A percentile compares a stretch with the other conserved stretches of the same genome.
phyloP scores from a whole-genome alignment of 192 early-diverging fungal species.

The Coemansia sp. region DNA sequence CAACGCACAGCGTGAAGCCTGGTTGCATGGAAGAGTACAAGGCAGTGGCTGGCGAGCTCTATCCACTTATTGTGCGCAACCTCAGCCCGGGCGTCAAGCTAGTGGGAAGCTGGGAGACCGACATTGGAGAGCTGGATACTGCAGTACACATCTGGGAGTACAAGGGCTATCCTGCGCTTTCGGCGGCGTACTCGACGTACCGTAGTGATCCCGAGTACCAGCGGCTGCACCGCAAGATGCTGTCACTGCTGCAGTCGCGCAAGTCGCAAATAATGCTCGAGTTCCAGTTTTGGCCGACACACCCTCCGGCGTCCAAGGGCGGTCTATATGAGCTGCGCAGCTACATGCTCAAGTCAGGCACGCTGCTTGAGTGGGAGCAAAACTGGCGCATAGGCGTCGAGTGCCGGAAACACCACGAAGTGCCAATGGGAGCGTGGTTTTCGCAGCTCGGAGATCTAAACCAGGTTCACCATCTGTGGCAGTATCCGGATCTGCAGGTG shows the following conservation, averaged over 20 bases:
- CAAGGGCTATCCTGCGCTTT: slow-evolving; percentile 80
- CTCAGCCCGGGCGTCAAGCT: slow-evolving; percentile 74
- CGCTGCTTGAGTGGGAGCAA: slow-evolving; percentile 88
- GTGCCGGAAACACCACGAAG: slow-evolving; percentile 80
- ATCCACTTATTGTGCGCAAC: slow-evolving; percentile 72
- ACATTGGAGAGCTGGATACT: slow-evolving; percentile 85
- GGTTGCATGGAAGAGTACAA: slow-evolving; percentile 85
- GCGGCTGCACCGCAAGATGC: slow-evolving; percentile 64
- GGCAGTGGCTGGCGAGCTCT: slow-evolving; percentile 70
- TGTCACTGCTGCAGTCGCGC: slow-evolving; percentile 67
- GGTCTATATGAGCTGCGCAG: slow-evolving; percentile 91
- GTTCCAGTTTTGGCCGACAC: slow-evolving; percentile 87
- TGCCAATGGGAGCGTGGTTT: slow-evolving; percentile 96
- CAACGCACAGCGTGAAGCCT: slow-evolving; percentile 80
- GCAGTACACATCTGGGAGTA: slow-evolving; percentile 92
- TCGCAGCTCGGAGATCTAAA: slow-evolving; percentile 85
- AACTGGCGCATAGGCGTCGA: slow-evolving; percentile 88
- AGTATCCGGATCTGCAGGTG: slow-evolving; percentile 80
- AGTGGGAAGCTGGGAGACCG: slow-evolving; percentile 84
- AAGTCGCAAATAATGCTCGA: slow-evolving; percentile 86
- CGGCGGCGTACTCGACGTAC: slow-evolving; percentile 61
- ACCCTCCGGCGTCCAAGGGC: slow-evolving; percentile 68
- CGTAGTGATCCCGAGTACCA: slow-evolving; percentile 64
- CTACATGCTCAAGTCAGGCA: slow-evolving; percentile 83
- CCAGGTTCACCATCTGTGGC: slow-evolving; percentile 91